These are phyloP conservation scores for Dactylellina cionopaga DNA, from an alignment of 2,329 filamentous ascomycete genomes.

Conservation along the genomic window DNA sequence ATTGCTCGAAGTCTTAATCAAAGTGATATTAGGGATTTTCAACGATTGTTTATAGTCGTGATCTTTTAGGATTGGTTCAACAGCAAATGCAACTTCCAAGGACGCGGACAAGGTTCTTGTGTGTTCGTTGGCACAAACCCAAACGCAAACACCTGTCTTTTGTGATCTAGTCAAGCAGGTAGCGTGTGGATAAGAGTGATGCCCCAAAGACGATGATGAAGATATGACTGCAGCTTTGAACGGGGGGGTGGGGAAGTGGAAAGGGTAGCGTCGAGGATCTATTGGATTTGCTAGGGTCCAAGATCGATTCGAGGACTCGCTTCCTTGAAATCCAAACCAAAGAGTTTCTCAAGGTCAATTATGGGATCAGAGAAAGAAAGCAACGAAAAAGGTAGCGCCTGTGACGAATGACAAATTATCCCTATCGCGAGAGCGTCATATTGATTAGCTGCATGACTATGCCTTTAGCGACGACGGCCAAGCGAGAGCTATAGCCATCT, in stretches of 20 bases:
- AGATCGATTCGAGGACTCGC: background rate
- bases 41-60: slow-evolving; percentile 18
- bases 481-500: slow-evolving; percentile 47
- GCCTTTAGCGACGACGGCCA: slow-evolving; percentile 48
- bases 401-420: slow-evolving; percentile 47
- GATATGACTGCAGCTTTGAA: slow-evolving; percentile 14
- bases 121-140: slow-evolving; percentile 28
- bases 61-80: slow-evolving; percentile 40
- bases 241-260: slow-evolving; percentile 23
- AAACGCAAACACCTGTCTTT: slow-evolving; percentile 52
- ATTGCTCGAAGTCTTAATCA: slow-evolving; percentile 21
- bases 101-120: slow-evolving; percentile 30
- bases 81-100: slow-evolving; percentile 27
- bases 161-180: slow-evolving; percentile 25
- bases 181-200: slow-evolving; percentile 40
- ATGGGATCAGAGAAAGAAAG: slow-evolving; percentile 19
- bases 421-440: slow-evolving; percentile 24
- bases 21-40: slow-evolving; percentile 15
- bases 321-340: background rate
- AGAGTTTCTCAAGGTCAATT: slow-evolving; percentile 2
- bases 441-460: slow-evolving; percentile 32
- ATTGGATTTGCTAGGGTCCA: slow-evolving; percentile 29
- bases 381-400: background rate
- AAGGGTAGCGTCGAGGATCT: slow-evolving; percentile 30
- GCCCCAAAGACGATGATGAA: slow-evolving; percentile 23